phyloP scores from a whole-genome alignment of 352 stramenopile species.

The Phytophthora meadii region DNA sequence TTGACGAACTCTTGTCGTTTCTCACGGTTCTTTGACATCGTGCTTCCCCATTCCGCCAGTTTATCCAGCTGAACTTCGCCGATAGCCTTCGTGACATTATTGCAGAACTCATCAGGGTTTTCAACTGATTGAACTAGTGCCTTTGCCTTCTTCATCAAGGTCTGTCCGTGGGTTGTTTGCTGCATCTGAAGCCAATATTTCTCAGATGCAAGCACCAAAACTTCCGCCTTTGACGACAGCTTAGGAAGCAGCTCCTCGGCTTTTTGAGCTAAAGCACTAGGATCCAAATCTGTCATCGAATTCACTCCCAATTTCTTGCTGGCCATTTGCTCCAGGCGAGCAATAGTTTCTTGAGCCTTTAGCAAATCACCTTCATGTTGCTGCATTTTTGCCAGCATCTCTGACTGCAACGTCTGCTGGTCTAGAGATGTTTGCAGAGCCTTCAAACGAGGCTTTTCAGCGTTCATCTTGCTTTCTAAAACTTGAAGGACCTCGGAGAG shows the following conservation, averaged over 20 bases:
- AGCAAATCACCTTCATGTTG: conserved; percentile 64
- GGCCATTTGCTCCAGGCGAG: conserved; percentile 62
- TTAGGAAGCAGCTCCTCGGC: conserved; percentile 72
- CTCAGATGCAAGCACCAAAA: conserved; percentile 69
- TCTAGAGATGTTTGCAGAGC: conserved; percentile 48
- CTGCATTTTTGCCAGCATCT: conserved; percentile 63
- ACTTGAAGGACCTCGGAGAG: conserved; percentile 72
- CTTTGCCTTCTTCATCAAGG: conserved; percentile 73
- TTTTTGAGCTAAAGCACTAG: conserved; percentile 59
- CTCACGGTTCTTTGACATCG: conserved; percentile 62
- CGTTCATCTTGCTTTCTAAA: conserved; percentile 58
- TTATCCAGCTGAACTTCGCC: conserved; percentile 75
- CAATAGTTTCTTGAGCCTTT: conserved; percentile 63
- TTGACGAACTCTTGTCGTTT: conserved; percentile 85
- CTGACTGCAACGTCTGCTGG: conserved; percentile 46
- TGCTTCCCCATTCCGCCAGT: conserved; percentile 68
- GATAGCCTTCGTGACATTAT: conserved; percentile 77
- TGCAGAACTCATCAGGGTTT: conserved; percentile 74
- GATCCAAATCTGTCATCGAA: conserved; percentile 65
- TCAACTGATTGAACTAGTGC: conserved; percentile 77
- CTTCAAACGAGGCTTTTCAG: conserved; percentile 52
- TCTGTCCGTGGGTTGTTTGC: conserved; percentile 70
- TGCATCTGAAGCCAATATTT: conserved; percentile 78
- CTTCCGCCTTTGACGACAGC: conserved; percentile 56
- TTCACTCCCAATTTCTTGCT: conserved; percentile 67